phyloP scores from a whole-genome alignment of 2,329 filamentous ascomycete species.

The Aschersonia sp. region DNA sequence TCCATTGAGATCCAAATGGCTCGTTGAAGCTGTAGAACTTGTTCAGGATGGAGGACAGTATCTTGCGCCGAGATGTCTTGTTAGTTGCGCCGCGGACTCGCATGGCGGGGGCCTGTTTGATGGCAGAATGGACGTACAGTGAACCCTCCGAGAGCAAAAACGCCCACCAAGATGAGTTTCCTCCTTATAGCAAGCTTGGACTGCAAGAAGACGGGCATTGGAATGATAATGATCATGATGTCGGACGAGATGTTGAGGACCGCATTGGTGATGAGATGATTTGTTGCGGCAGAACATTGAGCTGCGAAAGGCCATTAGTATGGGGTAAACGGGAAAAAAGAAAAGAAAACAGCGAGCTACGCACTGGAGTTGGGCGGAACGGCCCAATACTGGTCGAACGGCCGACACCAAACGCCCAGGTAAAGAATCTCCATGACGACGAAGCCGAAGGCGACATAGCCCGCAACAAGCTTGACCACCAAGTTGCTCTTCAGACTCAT shows the following conservation, averaged over 20 bases:
- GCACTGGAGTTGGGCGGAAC: conserved; percentile 35
- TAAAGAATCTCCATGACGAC: conserved; percentile 35
- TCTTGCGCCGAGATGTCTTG: conserved; percentile 13
- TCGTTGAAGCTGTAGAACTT: conserved; percentile 27
- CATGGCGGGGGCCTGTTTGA: too few relatives aligned
- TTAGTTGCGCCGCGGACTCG: too few relatives aligned
- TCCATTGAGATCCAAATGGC: conserved; percentile 23
- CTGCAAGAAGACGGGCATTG: conserved; percentile 36
- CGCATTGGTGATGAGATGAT: conserved; percentile 44
- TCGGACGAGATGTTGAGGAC: conserved; percentile 47
- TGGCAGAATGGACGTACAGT: conserved; percentile 16
- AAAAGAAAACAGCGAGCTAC: neutral
- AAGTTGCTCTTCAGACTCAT: conserved; percentile 30
- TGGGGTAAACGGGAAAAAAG: too few relatives aligned
- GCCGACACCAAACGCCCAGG: conserved; percentile 37
- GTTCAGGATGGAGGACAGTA: conserved; percentile 33
- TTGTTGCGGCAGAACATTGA: conserved; percentile 41
- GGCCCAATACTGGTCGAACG: conserved; percentile 42
- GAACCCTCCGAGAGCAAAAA: conserved; percentile 31
- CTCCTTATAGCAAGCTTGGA: conserved; percentile 34
- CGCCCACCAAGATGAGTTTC: conserved; percentile 33
- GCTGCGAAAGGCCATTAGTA: conserved; percentile 12
- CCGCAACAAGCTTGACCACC: conserved; percentile 31
- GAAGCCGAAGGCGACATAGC: conserved; percentile 31
- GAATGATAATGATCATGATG: conserved; percentile 42